phyloP scores from a whole-genome alignment of 2,329 filamentous ascomycete genomes.

The Fusarium veterinarium region DNA sequence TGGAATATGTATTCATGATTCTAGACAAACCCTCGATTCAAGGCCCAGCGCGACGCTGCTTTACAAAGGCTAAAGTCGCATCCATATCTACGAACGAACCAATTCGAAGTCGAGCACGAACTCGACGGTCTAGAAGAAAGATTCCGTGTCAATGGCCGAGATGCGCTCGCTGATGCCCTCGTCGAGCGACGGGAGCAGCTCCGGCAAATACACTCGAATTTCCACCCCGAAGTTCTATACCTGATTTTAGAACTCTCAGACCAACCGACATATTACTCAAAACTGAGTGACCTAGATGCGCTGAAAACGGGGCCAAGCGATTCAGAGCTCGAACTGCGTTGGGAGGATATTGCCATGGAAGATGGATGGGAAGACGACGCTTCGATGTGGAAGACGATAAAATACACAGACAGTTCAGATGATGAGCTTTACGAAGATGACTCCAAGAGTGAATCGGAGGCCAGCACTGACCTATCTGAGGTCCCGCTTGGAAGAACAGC shows the following conservation, averaged over 20 bases:
- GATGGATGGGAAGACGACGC: constrained; percentile 77
- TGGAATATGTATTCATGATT: constrained; percentile 17
- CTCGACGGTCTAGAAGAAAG: constrained; percentile 85
- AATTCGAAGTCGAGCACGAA: constrained; percentile 75
- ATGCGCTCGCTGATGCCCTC: constrained; percentile 81
- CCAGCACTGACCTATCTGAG: constrained; percentile 48
- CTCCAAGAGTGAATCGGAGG: constrained; percentile 52
- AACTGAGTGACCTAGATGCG: constrained; percentile 70
- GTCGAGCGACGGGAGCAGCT: constrained; percentile 69
- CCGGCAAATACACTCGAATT: constrained; percentile 65
- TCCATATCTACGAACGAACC: constrained; percentile 74
- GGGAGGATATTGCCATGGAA: constrained; percentile 82
- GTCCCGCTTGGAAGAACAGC: constrained; percentile 41
- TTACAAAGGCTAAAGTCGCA: constrained; percentile 65
- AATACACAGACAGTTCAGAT: constrained; percentile 76
- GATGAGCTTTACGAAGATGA: constrained; percentile 53
- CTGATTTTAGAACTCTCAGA: constrained; percentile 86
- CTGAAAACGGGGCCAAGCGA: constrained; percentile 58
- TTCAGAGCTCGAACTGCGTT: constrained; percentile 67
- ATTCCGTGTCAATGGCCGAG: constrained; percentile 82
- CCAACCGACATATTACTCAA: constrained; percentile 77
- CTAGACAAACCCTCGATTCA: constrained; percentile 53
- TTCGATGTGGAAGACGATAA: constrained; percentile 76
- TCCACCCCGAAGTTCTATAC: constrained; percentile 82
- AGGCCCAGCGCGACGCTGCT: constrained; percentile 59